Conservation (phyloP, 441 rosid species). For the Omphalea diandra region DNA sequence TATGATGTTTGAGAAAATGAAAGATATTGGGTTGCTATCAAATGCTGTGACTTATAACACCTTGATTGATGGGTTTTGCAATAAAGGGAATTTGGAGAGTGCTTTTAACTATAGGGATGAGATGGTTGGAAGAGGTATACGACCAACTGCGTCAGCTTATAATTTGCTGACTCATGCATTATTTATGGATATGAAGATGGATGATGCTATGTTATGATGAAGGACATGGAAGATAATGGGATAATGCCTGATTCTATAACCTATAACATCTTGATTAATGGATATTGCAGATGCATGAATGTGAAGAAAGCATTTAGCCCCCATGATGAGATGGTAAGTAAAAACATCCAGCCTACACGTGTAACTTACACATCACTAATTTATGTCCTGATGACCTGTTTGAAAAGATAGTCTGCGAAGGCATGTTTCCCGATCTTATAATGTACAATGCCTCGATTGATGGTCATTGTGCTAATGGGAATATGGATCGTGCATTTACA, state of each 20-base stretch:
- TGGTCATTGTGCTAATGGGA: constrained; percentile 72
- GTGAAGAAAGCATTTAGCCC: constrained; percentile 64
- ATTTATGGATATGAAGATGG: constrained; percentile 64
- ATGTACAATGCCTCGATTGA: constrained; percentile 74
- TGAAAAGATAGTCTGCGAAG: constrained; percentile 43
- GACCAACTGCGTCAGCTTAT: constrained; percentile 71
- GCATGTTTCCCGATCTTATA: constrained; percentile 58
- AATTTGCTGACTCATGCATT: constrained; percentile 78
- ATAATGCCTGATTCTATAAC: constrained; percentile 64
- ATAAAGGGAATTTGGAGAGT: constrained; percentile 55
- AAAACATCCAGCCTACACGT: constrained; percentile 63
- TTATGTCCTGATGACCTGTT: constrained; percentile 69
- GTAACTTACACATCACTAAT: constrained; percentile 79
- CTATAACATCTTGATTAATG: constrained; percentile 78
- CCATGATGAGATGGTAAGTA: constrained; percentile 61
- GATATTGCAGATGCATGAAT: constrained; percentile 71
- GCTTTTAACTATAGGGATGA: constrained; percentile 71
- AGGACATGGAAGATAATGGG: constrained; percentile 63
- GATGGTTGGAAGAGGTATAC: constrained; percentile 65
- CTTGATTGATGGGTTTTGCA: constrained; percentile 76
- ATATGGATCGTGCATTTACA: constrained; percentile 59
- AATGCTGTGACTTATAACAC: constrained; percentile 75
- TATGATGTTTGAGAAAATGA: constrained; percentile 54
- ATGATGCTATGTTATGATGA: constrained; percentile 55
- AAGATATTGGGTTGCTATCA: constrained; percentile 58